Evolutionary conservation across 169 alveolate genomes (phyloP).

Genomic region (Cryptosporidium baileyi): DNA sequence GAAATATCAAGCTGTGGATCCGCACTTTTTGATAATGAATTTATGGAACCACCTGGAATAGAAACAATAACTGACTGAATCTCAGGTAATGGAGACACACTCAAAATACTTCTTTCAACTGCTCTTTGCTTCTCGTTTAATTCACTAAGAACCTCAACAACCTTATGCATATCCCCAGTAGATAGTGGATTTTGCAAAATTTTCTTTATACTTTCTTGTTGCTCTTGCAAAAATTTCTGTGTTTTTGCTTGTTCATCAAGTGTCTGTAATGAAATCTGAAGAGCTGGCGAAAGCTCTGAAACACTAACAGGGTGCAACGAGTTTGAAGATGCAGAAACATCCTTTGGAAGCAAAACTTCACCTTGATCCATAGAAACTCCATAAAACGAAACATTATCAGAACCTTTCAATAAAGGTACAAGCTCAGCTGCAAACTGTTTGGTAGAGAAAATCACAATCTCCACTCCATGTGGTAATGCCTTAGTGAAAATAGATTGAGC

Average conservation of each 20-base stretch:
- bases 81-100: conserved; percentile 35
- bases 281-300: conserved; percentile 55
- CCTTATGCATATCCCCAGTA: conserved; percentile 6
- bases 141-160: not conserved
- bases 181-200: conserved; percentile 43
- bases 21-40: not conserved
- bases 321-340: not conserved
- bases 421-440: conserved; percentile 33
- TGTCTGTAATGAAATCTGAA: conserved; percentile 31
- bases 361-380: not conserved
- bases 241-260: conserved; percentile 52
- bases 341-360: conserved; percentile 48
- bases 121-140: conserved; percentile 16
- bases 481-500: conserved; percentile 24
- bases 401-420: conserved; percentile 38
- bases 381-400: conserved; percentile 24
- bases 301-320: conserved; percentile 33
- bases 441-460: conserved; percentile 50
- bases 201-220: conserved; percentile 4
- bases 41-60: not conserved
- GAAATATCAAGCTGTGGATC: not conserved
- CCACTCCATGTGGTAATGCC: conserved; percentile 66
- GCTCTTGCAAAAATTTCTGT: conserved; percentile 46
- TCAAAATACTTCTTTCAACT: not conserved
- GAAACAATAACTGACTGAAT: not conserved